phyloP scores from a whole-genome alignment of 2,329 filamentous ascomycete species.

The Colletotrichum liriopes region DNA sequence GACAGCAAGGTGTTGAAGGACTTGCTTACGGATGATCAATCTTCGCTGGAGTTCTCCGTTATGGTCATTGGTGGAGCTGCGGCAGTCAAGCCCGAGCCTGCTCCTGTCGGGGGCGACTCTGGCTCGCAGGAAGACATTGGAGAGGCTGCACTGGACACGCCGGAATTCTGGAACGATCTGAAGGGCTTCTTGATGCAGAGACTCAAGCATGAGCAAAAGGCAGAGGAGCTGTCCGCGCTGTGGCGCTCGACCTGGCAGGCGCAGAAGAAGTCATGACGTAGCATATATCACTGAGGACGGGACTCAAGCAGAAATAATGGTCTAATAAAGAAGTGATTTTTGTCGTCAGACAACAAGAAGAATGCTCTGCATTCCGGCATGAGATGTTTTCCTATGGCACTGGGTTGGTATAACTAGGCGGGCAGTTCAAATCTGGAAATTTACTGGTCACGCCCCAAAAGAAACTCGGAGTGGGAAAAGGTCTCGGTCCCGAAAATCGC shows the following conservation, averaged over 20 bases:
- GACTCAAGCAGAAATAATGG: constrained; percentile 30
- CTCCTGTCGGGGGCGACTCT: constrained; percentile 51
- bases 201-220: constrained; percentile 78
- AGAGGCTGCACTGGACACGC: constrained; percentile 74
- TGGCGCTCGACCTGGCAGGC: constrained; percentile 82
- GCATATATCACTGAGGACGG: constrained; percentile 1
- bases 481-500: constrained; percentile 37
- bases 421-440: constrained; percentile 53
- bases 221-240: constrained; percentile 73
- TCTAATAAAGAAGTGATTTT: constrained; percentile 41
- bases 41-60: constrained; percentile 80
- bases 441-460: constrained; percentile 50
- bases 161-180: constrained; percentile 90
- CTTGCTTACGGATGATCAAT: constrained; percentile 72
- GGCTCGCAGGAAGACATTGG: constrained; percentile 29
- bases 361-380: constrained; percentile 51
- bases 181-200: constrained; percentile 85
- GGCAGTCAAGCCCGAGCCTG: constrained; percentile 59
- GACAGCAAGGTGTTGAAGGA: constrained; percentile 86
- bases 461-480: constrained; percentile 43
- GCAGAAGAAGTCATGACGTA: constrained; percentile 52
- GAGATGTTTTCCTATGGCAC: constrained; percentile 48
- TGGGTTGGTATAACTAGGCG: constrained; percentile 51
- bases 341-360: constrained; percentile 43
- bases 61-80: constrained; percentile 87